These are phyloP conservation scores for Euryodendron excelsum DNA, from an alignment of 148 eudicot genomes.

Conservation along the genomic window DNA sequence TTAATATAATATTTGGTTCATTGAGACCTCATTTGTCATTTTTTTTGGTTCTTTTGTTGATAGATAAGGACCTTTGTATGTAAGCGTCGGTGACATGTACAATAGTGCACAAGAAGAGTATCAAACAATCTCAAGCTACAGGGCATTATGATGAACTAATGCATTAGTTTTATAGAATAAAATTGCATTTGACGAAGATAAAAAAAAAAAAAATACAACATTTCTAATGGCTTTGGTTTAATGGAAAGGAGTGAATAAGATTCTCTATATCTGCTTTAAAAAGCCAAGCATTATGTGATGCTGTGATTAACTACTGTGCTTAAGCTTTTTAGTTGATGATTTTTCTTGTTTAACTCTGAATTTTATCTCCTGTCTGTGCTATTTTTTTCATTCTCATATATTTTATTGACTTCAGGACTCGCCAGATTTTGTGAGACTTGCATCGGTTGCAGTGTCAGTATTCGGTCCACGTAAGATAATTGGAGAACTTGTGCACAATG, in stretches of 20 bases:
- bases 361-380: conserved; percentile 18
- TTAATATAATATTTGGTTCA: neutral
- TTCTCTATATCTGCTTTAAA: neutral
- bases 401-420: conserved; percentile 59
- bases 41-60: neutral
- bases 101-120: neutral
- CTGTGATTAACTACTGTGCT: neutral
- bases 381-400: conserved; percentile 2
- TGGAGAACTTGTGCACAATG: conserved; percentile 34
- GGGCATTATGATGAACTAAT: neutral
- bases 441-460: conserved; percentile 50
- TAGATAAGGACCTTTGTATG: neutral
- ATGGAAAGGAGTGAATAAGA: neutral
- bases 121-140: neutral
- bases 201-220: neutral
- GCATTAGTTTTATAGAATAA: neutral
- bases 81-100: neutral
- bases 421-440: conserved; percentile 46
- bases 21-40: neutral
- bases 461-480: conserved; percentile 71
- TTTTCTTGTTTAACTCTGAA: neutral
- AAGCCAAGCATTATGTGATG: neutral
- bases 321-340: neutral
- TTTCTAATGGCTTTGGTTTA: neutral
- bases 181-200: neutral